Evolutionary conservation across 352 stramenopile genomes (phyloP).

Genomic region (Pythium graminicola): DNA sequence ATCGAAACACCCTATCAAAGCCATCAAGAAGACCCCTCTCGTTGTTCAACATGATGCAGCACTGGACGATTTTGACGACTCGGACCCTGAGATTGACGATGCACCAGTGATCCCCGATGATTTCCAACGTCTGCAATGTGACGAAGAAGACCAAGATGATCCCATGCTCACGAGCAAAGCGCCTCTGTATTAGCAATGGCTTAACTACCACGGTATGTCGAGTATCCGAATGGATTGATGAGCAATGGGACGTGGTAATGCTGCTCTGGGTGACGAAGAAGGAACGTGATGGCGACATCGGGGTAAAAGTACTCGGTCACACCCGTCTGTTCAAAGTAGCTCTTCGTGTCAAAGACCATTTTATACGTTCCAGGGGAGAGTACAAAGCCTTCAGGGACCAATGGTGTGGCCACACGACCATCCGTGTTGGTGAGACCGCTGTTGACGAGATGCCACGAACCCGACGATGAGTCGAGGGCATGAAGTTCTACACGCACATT

Average conservation of each 20-base stretch:
- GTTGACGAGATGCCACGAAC: slow-evolving; percentile 42
- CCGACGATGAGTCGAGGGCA: slow-evolving; percentile 25
- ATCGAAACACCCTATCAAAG: slow-evolving; percentile 11
- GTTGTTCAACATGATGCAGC: slow-evolving; percentile 8
- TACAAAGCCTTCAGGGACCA: slow-evolving; percentile 35
- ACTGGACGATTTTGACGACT: slow-evolving; percentile 56
- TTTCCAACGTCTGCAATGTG: slow-evolving; percentile 16
- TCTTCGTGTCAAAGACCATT: slow-evolving; percentile 73
- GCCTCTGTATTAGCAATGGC: slow-evolving; percentile 6
- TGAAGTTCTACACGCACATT: slow-evolving; percentile 71
- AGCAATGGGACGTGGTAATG: slow-evolving; percentile 89
- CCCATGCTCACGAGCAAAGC: slow-evolving; percentile 18
- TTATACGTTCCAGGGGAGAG: slow-evolving; percentile 61
- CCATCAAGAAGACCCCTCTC: background rate
- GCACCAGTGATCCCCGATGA: slow-evolving; percentile 44
- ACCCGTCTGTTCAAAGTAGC: slow-evolving; percentile 70
- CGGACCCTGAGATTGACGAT: slow-evolving; percentile 49
- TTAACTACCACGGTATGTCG: slow-evolving; percentile 85
- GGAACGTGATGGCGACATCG: slow-evolving; percentile 73
- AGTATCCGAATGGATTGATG: slow-evolving; percentile 86
- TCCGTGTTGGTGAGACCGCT: slow-evolving; percentile 65
- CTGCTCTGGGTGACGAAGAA: slow-evolving; percentile 57
- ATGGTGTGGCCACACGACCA: slow-evolving; percentile 45
- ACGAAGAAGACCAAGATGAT: slow-evolving; percentile 21
- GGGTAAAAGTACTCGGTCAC: slow-evolving; percentile 83